Evolutionary conservation across 768 basidiomycete species (phyloP).

Genomic region (Boletus rex-veris): DNA sequence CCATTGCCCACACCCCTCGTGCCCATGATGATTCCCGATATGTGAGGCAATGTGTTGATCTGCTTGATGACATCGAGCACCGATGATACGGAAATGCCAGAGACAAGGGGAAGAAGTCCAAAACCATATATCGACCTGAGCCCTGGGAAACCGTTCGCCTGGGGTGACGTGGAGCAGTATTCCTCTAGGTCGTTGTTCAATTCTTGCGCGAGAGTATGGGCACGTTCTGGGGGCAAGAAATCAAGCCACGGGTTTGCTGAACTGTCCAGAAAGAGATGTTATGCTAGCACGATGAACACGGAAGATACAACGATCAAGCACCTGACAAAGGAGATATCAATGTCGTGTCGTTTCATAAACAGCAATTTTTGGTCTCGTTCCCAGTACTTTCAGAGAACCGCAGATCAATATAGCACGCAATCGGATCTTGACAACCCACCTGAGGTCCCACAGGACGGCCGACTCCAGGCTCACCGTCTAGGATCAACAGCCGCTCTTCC

Average conservation of each 20-base stretch:
- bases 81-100: constrained; percentile 49
- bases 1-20: constrained; percentile 75
- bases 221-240: constrained; percentile 69
- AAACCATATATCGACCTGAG: constrained; percentile 78
- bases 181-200: constrained; percentile 76
- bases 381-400: constrained; percentile 55
- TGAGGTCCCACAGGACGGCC: constrained; percentile 81
- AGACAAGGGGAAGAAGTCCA: constrained; percentile 80
- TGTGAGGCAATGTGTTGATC: constrained; percentile 59
- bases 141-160: constrained; percentile 26
- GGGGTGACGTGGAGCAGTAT: constrained; percentile 70
- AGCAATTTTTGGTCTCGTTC: constrained; percentile 70
- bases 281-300: constrained; percentile 7
- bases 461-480: constrained; percentile 75
- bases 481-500: constrained; percentile 72
- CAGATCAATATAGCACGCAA: constrained; percentile 8
- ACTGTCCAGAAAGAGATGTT: constrained; percentile 36
- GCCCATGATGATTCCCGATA: constrained; percentile 80
- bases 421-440: constrained; percentile 31
- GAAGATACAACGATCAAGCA: constrained; percentile 23
- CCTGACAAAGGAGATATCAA: constrained; percentile 79
- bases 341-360: constrained; percentile 84
- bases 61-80: constrained; percentile 66
- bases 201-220: constrained; percentile 59
- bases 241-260: constrained; percentile 93